Evolutionary conservation across 805 yeast genomes (phyloP).

Genomic region (Yamadazyma phyllophila): DNA sequence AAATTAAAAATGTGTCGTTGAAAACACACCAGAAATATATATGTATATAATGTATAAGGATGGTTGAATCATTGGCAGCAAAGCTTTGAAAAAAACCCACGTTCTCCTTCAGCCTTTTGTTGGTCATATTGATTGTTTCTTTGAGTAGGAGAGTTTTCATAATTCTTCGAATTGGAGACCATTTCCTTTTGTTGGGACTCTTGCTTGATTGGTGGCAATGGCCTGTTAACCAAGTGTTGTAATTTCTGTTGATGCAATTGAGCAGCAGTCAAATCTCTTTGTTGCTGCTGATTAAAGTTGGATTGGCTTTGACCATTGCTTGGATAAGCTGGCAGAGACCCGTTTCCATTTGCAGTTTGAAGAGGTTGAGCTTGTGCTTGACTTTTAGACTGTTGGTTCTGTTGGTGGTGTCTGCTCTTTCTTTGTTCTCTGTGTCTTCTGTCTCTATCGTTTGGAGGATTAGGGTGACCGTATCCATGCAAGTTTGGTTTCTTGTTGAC

Average conservation of each 20-base stretch:
- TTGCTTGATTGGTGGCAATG: conserved; percentile 47
- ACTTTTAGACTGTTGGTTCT: not conserved
- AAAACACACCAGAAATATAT: conserved; percentile 2
- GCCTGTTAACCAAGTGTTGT: conserved; percentile 48
- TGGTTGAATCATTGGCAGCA: conserved; percentile 34
- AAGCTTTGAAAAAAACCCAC: conserved; percentile 42
- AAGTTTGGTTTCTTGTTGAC: conserved; percentile 88
- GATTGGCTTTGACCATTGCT: conserved; percentile 14
- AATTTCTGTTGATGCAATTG: conserved; percentile 49
- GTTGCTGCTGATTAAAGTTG: conserved; percentile 20
- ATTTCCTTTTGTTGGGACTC: conserved; percentile 19
- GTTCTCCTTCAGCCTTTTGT: conserved; percentile 38
- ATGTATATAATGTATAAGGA: not conserved
- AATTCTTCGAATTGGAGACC: conserved; percentile 15
- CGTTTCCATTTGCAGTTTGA: conserved; percentile 2
- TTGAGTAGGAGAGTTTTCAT: conserved; percentile 19
- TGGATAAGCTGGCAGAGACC: conserved; percentile 2
- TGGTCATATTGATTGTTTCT: conserved; percentile 33
- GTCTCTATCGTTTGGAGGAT: conserved; percentile 57
- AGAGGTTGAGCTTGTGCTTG: conserved; percentile 11
- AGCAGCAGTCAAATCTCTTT: conserved; percentile 42
- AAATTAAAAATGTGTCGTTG: conserved; percentile 1
- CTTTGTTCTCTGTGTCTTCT: conserved; percentile 48
- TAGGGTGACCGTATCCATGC: conserved; percentile 96
- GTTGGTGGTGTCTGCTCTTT: conserved; percentile 37